Conservation (phyloP, 2,329 filamentous ascomycete genomes). For the Eurotiales sp. region DNA sequence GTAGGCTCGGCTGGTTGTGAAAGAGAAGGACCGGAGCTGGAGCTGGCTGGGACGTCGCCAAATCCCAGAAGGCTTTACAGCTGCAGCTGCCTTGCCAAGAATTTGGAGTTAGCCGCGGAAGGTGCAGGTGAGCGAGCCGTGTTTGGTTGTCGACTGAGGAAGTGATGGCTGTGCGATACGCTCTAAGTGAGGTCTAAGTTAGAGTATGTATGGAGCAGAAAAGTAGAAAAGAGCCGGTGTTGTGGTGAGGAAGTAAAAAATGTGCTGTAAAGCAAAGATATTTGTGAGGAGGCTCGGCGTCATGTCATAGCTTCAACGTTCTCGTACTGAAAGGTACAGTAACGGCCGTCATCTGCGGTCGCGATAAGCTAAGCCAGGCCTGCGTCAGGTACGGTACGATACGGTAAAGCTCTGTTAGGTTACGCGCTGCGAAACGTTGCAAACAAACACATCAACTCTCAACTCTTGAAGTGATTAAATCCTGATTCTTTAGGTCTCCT, state of each 20-base stretch:
- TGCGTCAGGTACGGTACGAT: slow-evolving; percentile 1
- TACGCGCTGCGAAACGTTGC: no score
- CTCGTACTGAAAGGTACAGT: neutral
- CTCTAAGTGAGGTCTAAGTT: neutral
- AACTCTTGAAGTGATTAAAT: no score
- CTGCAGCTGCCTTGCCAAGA: slow-evolving; percentile 15
- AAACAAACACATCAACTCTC: no score
- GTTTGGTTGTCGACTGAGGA: neutral
- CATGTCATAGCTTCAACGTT: slow-evolving; percentile 11
- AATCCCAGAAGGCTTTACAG: neutral
- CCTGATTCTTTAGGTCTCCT: no score
- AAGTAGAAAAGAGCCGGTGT: neutral
- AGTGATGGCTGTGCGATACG: neutral
- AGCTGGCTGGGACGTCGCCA: slow-evolving; percentile 1
- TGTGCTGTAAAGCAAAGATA: neutral
- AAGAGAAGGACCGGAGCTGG: neutral
- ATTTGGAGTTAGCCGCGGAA: slow-evolving; percentile 16
- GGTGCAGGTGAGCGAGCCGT: slow-evolving; percentile 9
- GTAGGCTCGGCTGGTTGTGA: neutral
- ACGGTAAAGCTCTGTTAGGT: neutral
- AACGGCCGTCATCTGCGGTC: neutral
- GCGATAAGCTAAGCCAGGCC: slow-evolving; percentile 2
- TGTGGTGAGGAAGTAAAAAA: neutral
- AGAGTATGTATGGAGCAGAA: neutral
- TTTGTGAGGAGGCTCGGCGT: slow-evolving; percentile 8